phyloP scores from a whole-genome alignment of 805 yeast species.

The Peterozyma toletana region DNA sequence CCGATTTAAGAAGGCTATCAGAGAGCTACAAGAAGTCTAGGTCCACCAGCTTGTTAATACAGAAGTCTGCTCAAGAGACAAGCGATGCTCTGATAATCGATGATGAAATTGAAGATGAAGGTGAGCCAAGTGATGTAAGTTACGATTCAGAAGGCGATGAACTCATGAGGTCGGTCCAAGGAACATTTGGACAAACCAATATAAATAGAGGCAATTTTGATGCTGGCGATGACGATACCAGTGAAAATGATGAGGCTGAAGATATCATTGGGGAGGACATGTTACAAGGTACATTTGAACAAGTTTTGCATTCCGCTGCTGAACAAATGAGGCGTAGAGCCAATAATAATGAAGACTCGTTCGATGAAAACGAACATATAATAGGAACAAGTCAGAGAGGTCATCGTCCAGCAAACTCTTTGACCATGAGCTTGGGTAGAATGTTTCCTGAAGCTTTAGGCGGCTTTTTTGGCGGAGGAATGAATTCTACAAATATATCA shows the following conservation, averaged over 20 bases:
- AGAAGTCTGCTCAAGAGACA: slow-evolving; percentile 13
- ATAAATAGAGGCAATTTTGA: slow-evolving; percentile 3
- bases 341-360: neutral
- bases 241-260: slow-evolving; percentile 12
- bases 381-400: slow-evolving; percentile 7
- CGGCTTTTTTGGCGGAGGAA: slow-evolving; percentile 16
- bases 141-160: slow-evolving; percentile 8
- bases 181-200: neutral
- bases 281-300: slow-evolving; percentile 6
- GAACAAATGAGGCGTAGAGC: neutral
- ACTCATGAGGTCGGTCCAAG: slow-evolving; percentile 5
- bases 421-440: slow-evolving; percentile 18
- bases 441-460: slow-evolving; percentile 21
- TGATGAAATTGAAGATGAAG: slow-evolving; percentile 8
- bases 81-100: slow-evolving; percentile 2
- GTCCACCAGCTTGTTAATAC: slow-evolving; percentile 6
- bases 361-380: slow-evolving; percentile 9
- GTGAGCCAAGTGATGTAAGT: slow-evolving; percentile 8
- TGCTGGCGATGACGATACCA: slow-evolving; percentile 5
- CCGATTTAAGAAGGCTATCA: slow-evolving; percentile 25
- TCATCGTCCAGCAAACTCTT: slow-evolving; percentile 3
- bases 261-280: slow-evolving; percentile 21
- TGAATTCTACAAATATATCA: slow-evolving; percentile 12
- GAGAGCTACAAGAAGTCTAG: slow-evolving; percentile 12
- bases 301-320: neutral